Conservation (phyloP, 495 filamentous ascomycete species). For the Penicillium bovifimosum region DNA sequence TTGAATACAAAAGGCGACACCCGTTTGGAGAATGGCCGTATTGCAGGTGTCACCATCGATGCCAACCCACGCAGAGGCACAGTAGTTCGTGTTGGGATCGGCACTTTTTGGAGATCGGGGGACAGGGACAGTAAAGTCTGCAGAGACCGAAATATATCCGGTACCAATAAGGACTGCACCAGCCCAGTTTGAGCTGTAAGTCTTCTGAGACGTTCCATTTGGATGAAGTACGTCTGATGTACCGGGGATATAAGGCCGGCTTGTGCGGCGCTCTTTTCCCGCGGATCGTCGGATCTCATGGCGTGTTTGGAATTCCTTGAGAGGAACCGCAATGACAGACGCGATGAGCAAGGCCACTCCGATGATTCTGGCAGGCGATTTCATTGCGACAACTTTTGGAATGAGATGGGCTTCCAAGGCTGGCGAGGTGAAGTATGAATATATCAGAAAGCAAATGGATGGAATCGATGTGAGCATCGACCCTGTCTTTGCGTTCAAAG, state of each 20-base stretch:
- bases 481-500: too few species aligned
- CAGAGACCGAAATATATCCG: conserved; percentile 44
- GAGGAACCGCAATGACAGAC: conserved; percentile 21
- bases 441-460: not conserved
- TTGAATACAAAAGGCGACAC: conserved; percentile 48
- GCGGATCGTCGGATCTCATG: conserved; percentile 11
- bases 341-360: conserved; percentile 18
- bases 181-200: conserved; percentile 51
- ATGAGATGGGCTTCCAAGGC: not conserved
- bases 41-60: conserved; percentile 51
- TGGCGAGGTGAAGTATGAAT: not conserved
- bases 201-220: conserved; percentile 25
- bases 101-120: conserved; percentile 39
- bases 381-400: conserved; percentile 29
- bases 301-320: conserved; percentile 7
- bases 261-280: not conserved
- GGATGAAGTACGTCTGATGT: conserved; percentile 20
- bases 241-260: conserved; percentile 16
- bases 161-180: conserved; percentile 46
- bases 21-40: conserved; percentile 52
- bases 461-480: not conserved
- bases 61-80: conserved; percentile 54
- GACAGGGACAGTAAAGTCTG: conserved; percentile 45
- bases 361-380: conserved; percentile 16
- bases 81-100: conserved; percentile 37